These are phyloP conservation scores for Penicillium robsamsonii DNA, from an alignment of 495 filamentous ascomycete genomes.

Conservation along the genomic window DNA sequence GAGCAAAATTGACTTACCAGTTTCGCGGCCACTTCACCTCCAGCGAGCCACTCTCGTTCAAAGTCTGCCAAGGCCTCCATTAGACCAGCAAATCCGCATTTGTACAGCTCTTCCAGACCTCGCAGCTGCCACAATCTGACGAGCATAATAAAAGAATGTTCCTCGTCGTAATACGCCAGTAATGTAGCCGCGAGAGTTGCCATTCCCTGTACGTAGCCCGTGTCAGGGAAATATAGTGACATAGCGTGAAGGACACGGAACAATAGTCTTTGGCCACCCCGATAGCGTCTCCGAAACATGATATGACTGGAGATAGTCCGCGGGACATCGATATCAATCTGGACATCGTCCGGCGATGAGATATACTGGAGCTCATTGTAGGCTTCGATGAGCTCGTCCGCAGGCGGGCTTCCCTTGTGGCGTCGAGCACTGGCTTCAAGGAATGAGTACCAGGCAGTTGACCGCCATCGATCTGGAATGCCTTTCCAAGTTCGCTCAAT, in stretches of 20 bases:
- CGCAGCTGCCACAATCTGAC: slow-evolving; percentile 87
- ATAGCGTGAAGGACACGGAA: slow-evolving; percentile 92
- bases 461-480: slow-evolving; percentile 93
- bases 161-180: slow-evolving; percentile 95
- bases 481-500: slow-evolving; percentile 96
- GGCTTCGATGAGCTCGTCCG: slow-evolving; percentile 67
- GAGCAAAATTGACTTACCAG: slow-evolving; percentile 55
- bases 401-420: slow-evolving; percentile 56
- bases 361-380: slow-evolving; percentile 68
- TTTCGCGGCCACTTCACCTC: slow-evolving; percentile 70
- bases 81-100: slow-evolving; percentile 77
- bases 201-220: slow-evolving; percentile 98
- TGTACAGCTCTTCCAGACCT: slow-evolving; percentile 81
- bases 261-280: slow-evolving; percentile 83
- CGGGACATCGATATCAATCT: slow-evolving; percentile 97
- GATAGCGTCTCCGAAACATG: slow-evolving; percentile 93
- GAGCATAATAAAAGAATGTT: slow-evolving; percentile 90
- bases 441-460: slow-evolving; percentile 93
- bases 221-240: slow-evolving; percentile 85
- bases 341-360: slow-evolving; percentile 84
- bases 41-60: slow-evolving; percentile 77
- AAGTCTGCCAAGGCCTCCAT: slow-evolving; percentile 89
- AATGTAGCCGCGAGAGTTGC: slow-evolving; percentile 89
- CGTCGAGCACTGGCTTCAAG: slow-evolving; percentile 76
- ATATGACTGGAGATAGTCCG: slow-evolving; percentile 94